phyloP scores from a whole-genome alignment of 2,329 filamentous ascomycete genomes.

The Paecilomyces variotii region DNA sequence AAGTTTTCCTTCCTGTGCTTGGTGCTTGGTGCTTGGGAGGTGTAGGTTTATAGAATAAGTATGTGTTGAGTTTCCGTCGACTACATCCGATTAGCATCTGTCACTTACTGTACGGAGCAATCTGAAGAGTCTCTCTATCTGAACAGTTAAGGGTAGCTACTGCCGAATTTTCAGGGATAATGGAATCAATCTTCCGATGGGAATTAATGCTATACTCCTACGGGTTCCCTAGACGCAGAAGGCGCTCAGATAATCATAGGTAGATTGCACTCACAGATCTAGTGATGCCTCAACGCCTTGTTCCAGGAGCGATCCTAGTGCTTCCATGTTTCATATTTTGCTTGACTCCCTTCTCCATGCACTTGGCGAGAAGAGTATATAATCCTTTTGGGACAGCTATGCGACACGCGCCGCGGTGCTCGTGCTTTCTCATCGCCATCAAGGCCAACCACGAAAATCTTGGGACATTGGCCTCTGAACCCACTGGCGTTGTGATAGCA shows the following conservation, averaged over 20 bases:
- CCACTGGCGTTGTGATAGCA: background rate
- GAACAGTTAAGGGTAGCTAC: background rate
- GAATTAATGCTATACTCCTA: background rate
- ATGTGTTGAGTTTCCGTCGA: background rate
- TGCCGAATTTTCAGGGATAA: background rate
- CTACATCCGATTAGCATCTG: background rate
- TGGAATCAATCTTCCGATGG: background rate
- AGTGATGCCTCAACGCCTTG: background rate
- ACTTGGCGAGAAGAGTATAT: background rate
- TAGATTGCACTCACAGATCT: background rate
- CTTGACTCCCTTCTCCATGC: background rate
- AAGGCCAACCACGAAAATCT: background rate
- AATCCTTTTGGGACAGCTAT: background rate
- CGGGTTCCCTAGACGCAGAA: background rate
- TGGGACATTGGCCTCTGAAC: background rate
- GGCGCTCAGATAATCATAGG: background rate
- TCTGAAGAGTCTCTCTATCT: background rate
- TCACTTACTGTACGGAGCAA: background rate
- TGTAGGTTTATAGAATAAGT: background rate
- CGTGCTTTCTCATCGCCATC: background rate
- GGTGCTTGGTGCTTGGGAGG: background rate
- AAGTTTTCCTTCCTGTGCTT: background rate
- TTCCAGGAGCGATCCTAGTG: background rate
- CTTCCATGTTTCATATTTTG: background rate
- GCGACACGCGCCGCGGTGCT: background rate